These are phyloP conservation scores for Asterophora parasitica DNA, from an alignment of 768 basidiomycete genomes.

Conservation along the genomic window DNA sequence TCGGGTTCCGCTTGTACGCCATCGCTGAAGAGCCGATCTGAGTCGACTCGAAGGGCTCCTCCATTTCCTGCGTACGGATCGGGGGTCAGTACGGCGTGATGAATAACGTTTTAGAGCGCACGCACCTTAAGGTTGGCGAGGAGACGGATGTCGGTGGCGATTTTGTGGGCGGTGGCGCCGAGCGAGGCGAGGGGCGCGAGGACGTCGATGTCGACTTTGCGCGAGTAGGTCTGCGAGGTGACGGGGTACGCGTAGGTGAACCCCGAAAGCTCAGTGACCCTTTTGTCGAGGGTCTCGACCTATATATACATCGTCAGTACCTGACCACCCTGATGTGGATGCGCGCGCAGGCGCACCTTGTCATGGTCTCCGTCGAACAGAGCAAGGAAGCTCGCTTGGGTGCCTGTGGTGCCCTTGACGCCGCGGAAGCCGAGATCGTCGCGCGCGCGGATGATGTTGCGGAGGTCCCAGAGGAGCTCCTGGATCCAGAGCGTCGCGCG, in stretches of 20 bases:
- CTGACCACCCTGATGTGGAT: neutral
- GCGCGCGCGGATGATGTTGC: conserved; percentile 85
- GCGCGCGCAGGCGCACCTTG: conserved; percentile 47
- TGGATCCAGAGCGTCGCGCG: conserved; percentile 96
- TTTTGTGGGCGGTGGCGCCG: conserved; percentile 96
- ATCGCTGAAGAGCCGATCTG: conserved; percentile 97
- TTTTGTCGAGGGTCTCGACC: conserved; percentile 86
- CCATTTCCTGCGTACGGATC: conserved; percentile 80
- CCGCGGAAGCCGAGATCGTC: conserved; percentile 96
- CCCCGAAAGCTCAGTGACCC: conserved; percentile 87
- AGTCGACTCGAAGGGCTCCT: conserved; percentile 98
- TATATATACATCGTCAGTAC: conserved; percentile 18
- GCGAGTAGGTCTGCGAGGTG: conserved; percentile 97
- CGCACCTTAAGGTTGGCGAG: conserved; percentile 87
- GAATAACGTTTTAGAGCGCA: no score
- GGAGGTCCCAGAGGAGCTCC: conserved; percentile 95
- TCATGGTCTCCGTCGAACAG: conserved; percentile 94
- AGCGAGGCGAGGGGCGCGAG: conserved; percentile 84
- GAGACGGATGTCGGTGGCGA: conserved; percentile 91
- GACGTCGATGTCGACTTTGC: conserved; percentile 95
- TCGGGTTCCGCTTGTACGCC: conserved; percentile 99
- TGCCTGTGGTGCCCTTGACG: conserved; percentile 99
- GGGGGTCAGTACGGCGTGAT: no score
- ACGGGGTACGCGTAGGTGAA: conserved; percentile 96
- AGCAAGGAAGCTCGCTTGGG: conserved; percentile 92